Evolutionary conservation across 2,329 filamentous ascomycete species (phyloP).

Genomic region (Arthrobotrys sinensis): DNA sequence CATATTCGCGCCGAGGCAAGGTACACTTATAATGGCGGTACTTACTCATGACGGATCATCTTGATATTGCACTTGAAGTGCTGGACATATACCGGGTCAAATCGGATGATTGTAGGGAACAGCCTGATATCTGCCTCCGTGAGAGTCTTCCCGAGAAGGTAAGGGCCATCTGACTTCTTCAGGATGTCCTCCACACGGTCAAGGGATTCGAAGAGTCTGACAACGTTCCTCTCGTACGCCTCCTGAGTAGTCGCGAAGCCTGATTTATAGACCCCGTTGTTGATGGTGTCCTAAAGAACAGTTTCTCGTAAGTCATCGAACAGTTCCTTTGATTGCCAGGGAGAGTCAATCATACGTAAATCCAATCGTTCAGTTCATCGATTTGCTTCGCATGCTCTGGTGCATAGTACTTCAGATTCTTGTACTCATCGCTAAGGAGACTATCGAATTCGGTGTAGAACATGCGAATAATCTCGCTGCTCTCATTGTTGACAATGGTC

Average conservation of each 20-base stretch:
- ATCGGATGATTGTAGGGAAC: conserved; percentile 80
- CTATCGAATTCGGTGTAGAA: conserved; percentile 85
- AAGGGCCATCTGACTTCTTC: conserved; percentile 71
- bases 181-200: conserved; percentile 84
- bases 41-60: conserved; percentile 76
- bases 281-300: conserved; percentile 71
- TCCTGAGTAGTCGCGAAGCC: conserved; percentile 88
- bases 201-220: conserved; percentile 80
- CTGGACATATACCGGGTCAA: conserved; percentile 85
- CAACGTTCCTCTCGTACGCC: conserved; percentile 85
- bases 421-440: conserved; percentile 75
- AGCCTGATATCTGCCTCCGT: conserved; percentile 88
- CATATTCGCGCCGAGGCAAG: not conserved
- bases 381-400: conserved; percentile 76
- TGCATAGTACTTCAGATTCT: conserved; percentile 78
- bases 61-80: conserved; percentile 83
- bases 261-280: conserved; percentile 76
- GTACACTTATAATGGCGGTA: not conserved
- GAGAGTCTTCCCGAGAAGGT: conserved; percentile 80
- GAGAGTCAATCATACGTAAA: conserved; percentile 71
- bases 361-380: conserved; percentile 84
- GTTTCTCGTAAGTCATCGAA: not conserved
- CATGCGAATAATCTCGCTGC: conserved; percentile 93
- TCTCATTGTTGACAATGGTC: conserved; percentile 91
- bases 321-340: not conserved